These are phyloP conservation scores for Ogataea glucozyma DNA, from an alignment of 805 yeast species.

Conservation along the genomic window DNA sequence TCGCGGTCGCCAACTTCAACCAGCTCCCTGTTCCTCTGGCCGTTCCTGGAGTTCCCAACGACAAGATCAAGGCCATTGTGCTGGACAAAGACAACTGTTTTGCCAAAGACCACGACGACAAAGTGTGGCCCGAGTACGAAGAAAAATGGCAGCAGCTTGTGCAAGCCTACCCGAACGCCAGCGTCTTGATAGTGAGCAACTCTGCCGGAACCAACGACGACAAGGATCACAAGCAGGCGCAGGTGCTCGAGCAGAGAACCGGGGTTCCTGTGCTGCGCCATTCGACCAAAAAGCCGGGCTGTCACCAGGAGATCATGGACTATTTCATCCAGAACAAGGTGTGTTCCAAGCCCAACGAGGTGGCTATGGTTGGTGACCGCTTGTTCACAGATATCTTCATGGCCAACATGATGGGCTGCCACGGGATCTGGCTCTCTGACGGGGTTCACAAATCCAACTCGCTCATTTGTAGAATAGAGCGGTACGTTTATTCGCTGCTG, in stretches of 20 bases:
- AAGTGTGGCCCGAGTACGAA: conserved; percentile 74
- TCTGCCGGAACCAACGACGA: conserved; percentile 93
- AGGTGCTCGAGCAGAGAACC: conserved; percentile 56
- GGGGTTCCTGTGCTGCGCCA: conserved; percentile 74
- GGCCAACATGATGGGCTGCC: conserved; percentile 92
- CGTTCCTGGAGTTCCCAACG: conserved; percentile 22
- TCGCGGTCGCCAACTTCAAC: conserved; percentile 53
- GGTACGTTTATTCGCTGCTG: conserved; percentile 32
- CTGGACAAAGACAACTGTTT: conserved; percentile 95
- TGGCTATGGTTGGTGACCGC: conserved; percentile 89
- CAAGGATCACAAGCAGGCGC: conserved; percentile 56
- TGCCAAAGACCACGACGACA: conserved; percentile 77
- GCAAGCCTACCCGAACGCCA: conserved; percentile 59
- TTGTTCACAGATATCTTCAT: conserved; percentile 87
- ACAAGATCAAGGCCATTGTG: conserved; percentile 70
- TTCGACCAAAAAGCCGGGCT: conserved; percentile 79
- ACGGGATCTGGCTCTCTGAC: conserved; percentile 77
- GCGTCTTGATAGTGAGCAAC: conserved; percentile 78
- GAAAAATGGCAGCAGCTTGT: conserved; percentile 57
- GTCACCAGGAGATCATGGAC: conserved; percentile 63
- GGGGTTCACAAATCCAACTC: conserved; percentile 66
- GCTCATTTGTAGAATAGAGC: conserved; percentile 53
- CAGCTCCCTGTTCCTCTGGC: conserved; percentile 31
- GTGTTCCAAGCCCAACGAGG: conserved; percentile 52
- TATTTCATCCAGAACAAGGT: conserved; percentile 54